These are phyloP conservation scores for Anastatica hierochuntica DNA, from an alignment of 345 rosid species.

Conservation along the genomic window DNA sequence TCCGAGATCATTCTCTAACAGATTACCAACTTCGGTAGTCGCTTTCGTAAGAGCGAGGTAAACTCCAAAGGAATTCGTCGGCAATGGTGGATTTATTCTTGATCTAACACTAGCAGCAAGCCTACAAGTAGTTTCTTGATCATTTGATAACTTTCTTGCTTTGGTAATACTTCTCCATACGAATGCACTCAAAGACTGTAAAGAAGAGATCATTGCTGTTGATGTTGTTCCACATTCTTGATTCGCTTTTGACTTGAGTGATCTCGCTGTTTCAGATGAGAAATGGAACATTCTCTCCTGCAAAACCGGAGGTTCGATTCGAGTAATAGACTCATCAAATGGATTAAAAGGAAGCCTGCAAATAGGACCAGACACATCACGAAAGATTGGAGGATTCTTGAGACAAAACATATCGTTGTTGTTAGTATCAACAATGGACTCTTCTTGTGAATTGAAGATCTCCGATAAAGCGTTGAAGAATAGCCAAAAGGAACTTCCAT, in stretches of 20 bases:
- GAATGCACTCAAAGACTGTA: conserved; percentile 47
- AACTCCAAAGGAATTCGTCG: conserved; percentile 46
- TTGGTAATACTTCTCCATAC: conserved; percentile 53
- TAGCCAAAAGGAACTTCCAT: conserved; percentile 65
- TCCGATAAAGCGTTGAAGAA: conserved; percentile 61
- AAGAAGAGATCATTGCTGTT: conserved; percentile 57
- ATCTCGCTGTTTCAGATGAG: conserved; percentile 38
- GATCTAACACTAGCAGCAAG: conserved; percentile 36
- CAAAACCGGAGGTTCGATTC: conserved; percentile 29
- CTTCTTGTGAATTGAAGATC: conserved; percentile 38
- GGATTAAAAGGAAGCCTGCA: conserved; percentile 36
- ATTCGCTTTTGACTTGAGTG: conserved; percentile 50
- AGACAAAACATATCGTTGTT: conserved; percentile 11
- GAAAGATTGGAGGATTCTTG: conserved; percentile 44
- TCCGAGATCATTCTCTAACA: conserved; percentile 41
- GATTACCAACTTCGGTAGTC: conserved; percentile 25
- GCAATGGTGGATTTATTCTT: conserved; percentile 44
- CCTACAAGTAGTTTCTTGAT: conserved; percentile 37
- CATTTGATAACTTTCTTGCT: conserved; percentile 27
- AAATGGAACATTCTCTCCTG: conserved; percentile 55
- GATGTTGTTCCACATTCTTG: conserved; percentile 34
- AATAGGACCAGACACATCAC: conserved; percentile 23
- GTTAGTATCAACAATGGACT: background rate
- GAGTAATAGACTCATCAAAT: conserved; percentile 25
- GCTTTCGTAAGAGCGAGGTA: conserved; percentile 26